Evolutionary conservation across 2,329 filamentous ascomycete species (phyloP).

Genomic region (Alternaria consortialis): DNA sequence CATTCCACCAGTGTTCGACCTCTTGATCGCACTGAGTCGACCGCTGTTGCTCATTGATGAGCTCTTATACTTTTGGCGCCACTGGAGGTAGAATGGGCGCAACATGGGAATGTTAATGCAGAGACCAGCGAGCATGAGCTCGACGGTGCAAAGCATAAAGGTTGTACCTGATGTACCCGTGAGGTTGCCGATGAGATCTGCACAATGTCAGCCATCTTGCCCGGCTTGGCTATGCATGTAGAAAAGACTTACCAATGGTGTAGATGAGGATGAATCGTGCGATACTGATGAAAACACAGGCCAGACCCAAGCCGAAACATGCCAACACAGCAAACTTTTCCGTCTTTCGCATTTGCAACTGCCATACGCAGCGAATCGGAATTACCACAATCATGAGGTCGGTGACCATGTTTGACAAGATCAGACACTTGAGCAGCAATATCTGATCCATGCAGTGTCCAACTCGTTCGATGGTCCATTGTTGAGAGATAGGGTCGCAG

Average conservation of each 20-base stretch:
- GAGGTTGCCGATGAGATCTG: slow-evolving; percentile 31
- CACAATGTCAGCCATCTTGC: slow-evolving; percentile 1
- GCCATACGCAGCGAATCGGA: slow-evolving; percentile 28
- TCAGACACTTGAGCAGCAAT: slow-evolving; percentile 27
- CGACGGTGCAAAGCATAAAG: slow-evolving; percentile 34
- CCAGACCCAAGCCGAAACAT: slow-evolving; percentile 32
- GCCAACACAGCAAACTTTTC: slow-evolving; percentile 33
- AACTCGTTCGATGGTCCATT: slow-evolving; percentile 31
- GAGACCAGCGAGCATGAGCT: slow-evolving; percentile 33
- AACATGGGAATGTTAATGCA: slow-evolving; percentile 38
- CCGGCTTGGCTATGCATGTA: background rate
- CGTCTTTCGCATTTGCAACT: slow-evolving; percentile 34
- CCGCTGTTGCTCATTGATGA: slow-evolving; percentile 13
- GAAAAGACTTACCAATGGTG: slow-evolving; percentile 21
- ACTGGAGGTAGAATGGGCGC: slow-evolving; percentile 31
- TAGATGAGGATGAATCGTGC: slow-evolving; percentile 32
- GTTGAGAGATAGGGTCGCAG: slow-evolving; percentile 35
- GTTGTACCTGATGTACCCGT: slow-evolving; percentile 34
- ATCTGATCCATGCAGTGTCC: slow-evolving; percentile 37
- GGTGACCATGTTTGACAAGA: slow-evolving; percentile 28
- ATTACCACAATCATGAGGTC: slow-evolving; percentile 29
- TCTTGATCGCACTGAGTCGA: slow-evolving; percentile 11
- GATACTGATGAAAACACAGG: slow-evolving; percentile 31
- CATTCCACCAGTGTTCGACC: slow-evolving; percentile 16
- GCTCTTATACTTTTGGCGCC: slow-evolving; percentile 30